Evolutionary conservation across 2,329 filamentous ascomycete genomes (phyloP).

Genomic region (Ceratocystis colombiana): DNA sequence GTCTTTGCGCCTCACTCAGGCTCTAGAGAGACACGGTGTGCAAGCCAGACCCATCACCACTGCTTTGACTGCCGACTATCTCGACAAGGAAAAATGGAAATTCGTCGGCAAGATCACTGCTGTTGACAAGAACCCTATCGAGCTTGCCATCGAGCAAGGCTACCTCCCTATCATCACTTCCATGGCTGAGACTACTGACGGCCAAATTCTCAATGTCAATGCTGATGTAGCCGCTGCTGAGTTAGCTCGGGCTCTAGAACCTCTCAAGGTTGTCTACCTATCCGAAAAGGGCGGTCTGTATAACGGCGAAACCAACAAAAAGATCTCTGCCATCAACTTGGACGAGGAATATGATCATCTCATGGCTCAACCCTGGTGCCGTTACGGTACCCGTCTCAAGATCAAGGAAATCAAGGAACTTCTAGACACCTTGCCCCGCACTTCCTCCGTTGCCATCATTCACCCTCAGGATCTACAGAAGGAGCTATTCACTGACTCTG

Average conservation of each 20-base stretch:
- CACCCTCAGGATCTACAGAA: constrained; percentile 93
- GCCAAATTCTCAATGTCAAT: constrained; percentile 92
- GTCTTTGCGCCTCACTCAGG: constrained; percentile 84
- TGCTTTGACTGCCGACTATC: constrained; percentile 85
- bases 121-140: constrained; percentile 82
- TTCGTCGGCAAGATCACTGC: constrained; percentile 90
- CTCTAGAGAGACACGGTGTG: constrained; percentile 80
- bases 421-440: constrained; percentile 75
- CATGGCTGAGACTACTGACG: constrained; percentile 87
- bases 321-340: constrained; percentile 94
- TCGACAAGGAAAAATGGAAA: constrained; percentile 93
- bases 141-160: constrained; percentile 80
- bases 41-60: constrained; percentile 82
- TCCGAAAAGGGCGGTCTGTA: constrained; percentile 95
- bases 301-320: constrained; percentile 84
- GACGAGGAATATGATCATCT: constrained; percentile 91
- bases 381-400: constrained; percentile 89
- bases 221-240: constrained; percentile 94
- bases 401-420: constrained; percentile 97
- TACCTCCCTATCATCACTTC: constrained; percentile 91
- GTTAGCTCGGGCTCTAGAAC: constrained; percentile 76
- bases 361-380: constrained; percentile 90
- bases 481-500: constrained; percentile 92
- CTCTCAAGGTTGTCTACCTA: constrained; percentile 96
- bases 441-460: constrained; percentile 93